A percentile compares a stretch with the other conserved stretches of the same genome.
These are phyloP conservation scores for Diplodia sapinea DNA, from an alignment of 2,329 filamentous ascomycete species.

Conservation along the genomic window DNA sequence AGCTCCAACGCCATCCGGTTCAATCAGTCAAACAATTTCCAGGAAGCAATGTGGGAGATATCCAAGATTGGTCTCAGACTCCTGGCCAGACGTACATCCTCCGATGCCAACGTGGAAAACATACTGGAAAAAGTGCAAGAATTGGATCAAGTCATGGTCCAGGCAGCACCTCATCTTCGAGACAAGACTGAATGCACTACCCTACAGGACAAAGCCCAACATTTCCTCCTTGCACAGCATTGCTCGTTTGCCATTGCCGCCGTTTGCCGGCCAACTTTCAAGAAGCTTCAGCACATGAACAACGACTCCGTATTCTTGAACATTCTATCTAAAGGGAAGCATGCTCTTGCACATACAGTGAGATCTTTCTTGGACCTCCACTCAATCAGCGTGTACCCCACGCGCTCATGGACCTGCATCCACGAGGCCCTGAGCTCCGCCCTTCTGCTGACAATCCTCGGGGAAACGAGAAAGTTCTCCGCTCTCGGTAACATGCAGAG, in stretches of 20 bases:
- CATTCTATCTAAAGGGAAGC: neutral
- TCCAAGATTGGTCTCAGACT: neutral
- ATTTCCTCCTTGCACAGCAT: neutral
- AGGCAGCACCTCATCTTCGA: neutral
- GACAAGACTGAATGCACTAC: neutral
- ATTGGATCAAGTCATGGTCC: neutral
- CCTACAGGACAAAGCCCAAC: neutral
- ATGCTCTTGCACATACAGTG: neutral
- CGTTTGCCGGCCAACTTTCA: slow-evolving; percentile 24
- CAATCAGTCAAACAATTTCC: neutral
- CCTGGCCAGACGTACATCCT: neutral
- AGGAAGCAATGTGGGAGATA: slow-evolving; percentile 22
- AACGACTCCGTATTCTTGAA: neutral
- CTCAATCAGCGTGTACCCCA: slow-evolving; percentile 10
- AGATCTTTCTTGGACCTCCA: slow-evolving; percentile 12
- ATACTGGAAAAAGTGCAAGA: neutral
- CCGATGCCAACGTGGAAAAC: neutral
- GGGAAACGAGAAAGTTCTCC: slow-evolving; percentile 1
- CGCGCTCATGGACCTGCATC: slow-evolving; percentile 16
- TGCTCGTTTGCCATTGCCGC: slow-evolving; percentile 4
- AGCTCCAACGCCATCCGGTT: no score
- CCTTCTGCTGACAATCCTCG: slow-evolving; percentile 19
- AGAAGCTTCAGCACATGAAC: neutral
- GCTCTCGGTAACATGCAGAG: neutral
- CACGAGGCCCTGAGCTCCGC: slow-evolving; percentile 27